Evolutionary conservation across 495 filamentous ascomycete genomes (phyloP).

Genomic region (Penicillium atrosanguineum): DNA sequence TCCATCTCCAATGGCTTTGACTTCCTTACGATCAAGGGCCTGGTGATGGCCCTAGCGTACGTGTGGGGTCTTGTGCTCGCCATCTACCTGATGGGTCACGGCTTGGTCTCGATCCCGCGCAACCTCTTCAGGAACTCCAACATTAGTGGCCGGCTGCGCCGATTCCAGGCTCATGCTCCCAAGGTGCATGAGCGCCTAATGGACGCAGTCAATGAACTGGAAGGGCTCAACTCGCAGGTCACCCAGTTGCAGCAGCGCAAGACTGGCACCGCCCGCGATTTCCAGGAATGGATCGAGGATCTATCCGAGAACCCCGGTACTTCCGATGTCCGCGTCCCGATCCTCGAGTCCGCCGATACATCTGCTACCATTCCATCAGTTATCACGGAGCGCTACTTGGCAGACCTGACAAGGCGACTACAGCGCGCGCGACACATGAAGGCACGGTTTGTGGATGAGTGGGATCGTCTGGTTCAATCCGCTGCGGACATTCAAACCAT

Average conservation of each 20-base stretch:
- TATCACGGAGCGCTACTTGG: slow-evolving; percentile 90
- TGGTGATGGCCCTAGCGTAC: slow-evolving; percentile 91
- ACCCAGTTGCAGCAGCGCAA: slow-evolving; percentile 74
- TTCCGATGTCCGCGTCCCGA: slow-evolving; percentile 57
- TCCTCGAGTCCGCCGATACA: slow-evolving; percentile 34
- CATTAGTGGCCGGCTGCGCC: slow-evolving; percentile 64
- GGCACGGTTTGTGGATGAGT: slow-evolving; percentile 76
- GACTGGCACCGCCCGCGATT: slow-evolving; percentile 74
- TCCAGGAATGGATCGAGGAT: slow-evolving; percentile 94
- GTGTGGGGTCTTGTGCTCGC: slow-evolving; percentile 87
- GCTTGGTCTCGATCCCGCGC: slow-evolving; percentile 86
- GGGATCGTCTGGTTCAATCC: slow-evolving; percentile 72
- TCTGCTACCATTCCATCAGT: slow-evolving; percentile 62
- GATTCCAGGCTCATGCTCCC: slow-evolving; percentile 76
- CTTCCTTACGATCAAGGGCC: slow-evolving; percentile 63
- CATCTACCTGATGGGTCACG: slow-evolving; percentile 97
- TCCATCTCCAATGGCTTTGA: slow-evolving; percentile 73
- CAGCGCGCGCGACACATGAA: slow-evolving; percentile 79
- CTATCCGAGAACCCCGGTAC: slow-evolving; percentile 71
- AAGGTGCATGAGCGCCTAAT: slow-evolving; percentile 81
- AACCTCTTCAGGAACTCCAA: slow-evolving; percentile 73
- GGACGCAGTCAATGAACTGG: slow-evolving; percentile 77
- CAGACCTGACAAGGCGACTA: slow-evolving; percentile 79
- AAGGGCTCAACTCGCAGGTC: slow-evolving; percentile 78
- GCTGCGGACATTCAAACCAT: slow-evolving; percentile 76